Evolutionary conservation across 768 basidiomycete genomes (phyloP), one percentile per base, ranked within the genome.

Genomic region (Lactarius trivialis): DNA sequence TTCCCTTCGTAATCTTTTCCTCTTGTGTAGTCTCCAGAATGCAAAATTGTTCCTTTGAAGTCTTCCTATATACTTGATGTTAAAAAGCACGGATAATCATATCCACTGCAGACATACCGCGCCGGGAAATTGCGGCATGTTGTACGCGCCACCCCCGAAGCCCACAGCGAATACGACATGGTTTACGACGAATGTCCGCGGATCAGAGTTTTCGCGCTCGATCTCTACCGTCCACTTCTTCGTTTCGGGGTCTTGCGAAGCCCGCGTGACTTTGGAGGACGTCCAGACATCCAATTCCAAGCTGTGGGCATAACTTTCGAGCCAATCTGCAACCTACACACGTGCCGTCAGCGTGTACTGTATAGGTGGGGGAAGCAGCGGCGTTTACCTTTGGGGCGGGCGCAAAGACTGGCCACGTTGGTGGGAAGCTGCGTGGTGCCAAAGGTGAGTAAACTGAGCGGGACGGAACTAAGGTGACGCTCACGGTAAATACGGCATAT

Each of bases 231-330:
- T 63, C 67, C 67, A 66, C 48, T 66, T 61, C 50, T 66, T 62
- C 26, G 61, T 66, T 45, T 62, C 37, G 14, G 67, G 60, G 45
- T 67, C 65, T 43, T 67, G 67, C n/a, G 39, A 49, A 19, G 67
- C 60, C 14, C 41, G 55, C 19, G 58, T 60, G 45, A 66, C 60
- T 2, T 60, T 68, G 19, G 72, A 69, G 9, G 69, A 80, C n/a
- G 79, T 82, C 86, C 86, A 87, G 6, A 84, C 78, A 66, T 85
- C 82, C 57, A 88, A 73, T 63, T 87, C 86, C 60, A 88, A 71
- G 2, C 76, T 68, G 12, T 81, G 76, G 1, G 83, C 84, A 68
- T 86, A 88, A 60, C 72, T 76, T 71, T 88, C 86, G 3, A 89
- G 76, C 84, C 85, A 88, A 62, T 83, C 81, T 0, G 85, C 86